Evolutionary conservation across 768 basidiomycete genomes (phyloP).

Genomic region (Neoboletus magnificus): DNA sequence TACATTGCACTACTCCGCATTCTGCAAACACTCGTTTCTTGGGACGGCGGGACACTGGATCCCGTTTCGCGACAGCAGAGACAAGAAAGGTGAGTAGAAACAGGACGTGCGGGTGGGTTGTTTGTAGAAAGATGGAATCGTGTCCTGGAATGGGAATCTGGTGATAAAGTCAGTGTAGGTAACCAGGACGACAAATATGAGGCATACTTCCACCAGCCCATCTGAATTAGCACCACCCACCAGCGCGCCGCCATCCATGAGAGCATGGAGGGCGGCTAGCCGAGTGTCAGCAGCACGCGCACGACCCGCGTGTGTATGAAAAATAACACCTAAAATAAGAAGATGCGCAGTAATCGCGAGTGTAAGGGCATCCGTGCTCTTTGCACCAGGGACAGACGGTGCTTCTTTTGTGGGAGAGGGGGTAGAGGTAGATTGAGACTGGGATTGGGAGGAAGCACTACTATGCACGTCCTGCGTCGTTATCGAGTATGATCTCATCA

Average conservation of each 20-base stretch:
- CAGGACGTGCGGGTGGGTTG: slow-evolving; percentile 66
- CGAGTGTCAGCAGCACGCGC: slow-evolving; percentile 46
- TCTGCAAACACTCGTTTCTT: slow-evolving; percentile 67
- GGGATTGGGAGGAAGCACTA: slow-evolving; percentile 21
- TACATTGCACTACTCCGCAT: slow-evolving; percentile 52
- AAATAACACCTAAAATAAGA: slow-evolving; percentile 60
- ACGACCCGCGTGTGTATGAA: slow-evolving; percentile 57
- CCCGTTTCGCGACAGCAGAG: slow-evolving; percentile 63
- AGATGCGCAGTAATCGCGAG: slow-evolving; percentile 51
- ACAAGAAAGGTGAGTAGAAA: slow-evolving; percentile 66
- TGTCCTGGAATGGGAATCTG: slow-evolving; percentile 33
- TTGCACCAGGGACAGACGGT: slow-evolving; percentile 12
- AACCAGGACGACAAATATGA: slow-evolving; percentile 17
- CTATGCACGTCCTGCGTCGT: slow-evolving; percentile 27
- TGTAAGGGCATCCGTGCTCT: slow-evolving; percentile 31
- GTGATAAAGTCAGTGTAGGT: background rate
- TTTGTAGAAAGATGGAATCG: slow-evolving; percentile 50
- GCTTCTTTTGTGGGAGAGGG: slow-evolving; percentile 4
- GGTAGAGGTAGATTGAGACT: slow-evolving; percentile 12
- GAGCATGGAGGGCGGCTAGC: slow-evolving; percentile 57
- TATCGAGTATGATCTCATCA: slow-evolving; percentile 32
- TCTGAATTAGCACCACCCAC: slow-evolving; percentile 36
- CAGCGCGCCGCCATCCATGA: slow-evolving; percentile 57
- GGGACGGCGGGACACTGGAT: slow-evolving; percentile 70
- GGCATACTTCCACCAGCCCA: slow-evolving; percentile 38